These are phyloP conservation scores for Brassica juncea DNA, from an alignment of 345 rosid species.

Conservation along the genomic window DNA sequence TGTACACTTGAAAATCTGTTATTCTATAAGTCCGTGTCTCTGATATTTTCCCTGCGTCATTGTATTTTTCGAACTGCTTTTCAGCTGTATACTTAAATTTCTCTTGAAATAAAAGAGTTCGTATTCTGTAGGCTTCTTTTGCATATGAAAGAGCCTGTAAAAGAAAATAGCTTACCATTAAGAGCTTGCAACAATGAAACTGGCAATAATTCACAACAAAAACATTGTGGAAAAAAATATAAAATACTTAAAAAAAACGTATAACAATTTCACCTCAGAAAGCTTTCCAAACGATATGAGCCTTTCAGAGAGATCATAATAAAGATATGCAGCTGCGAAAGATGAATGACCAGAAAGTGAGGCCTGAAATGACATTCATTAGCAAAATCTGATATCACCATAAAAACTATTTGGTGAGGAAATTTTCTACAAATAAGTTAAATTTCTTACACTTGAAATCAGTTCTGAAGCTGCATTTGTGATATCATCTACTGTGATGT, in stretches of 20 bases:
- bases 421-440: neutral
- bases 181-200: constrained; percentile 25
- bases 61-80: constrained; percentile 47
- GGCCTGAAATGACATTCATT: constrained; percentile 47
- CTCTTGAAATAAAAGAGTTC: constrained; percentile 70
- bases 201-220: constrained; percentile 17
- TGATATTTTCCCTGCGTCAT: constrained; percentile 45
- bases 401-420: neutral
- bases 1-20: constrained; percentile 48
- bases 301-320: constrained; percentile 76
- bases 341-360: constrained; percentile 51
- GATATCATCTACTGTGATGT: constrained; percentile 51
- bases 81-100: constrained; percentile 67
- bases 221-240: neutral
- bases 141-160: constrained; percentile 79
- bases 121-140: constrained; percentile 71
- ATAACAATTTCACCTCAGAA: constrained; percentile 62
- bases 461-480: constrained; percentile 63
- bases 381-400: constrained; percentile 16
- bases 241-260: constrained; percentile 22
- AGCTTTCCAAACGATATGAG: constrained; percentile 57
- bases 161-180: constrained; percentile 11
- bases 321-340: constrained; percentile 73
- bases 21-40: constrained; percentile 47
- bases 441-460: constrained; percentile 61